Evolutionary conservation across 2,329 filamentous ascomycete species (phyloP).

Genomic region (Ophiocordyceps camponoti-saundersi): DNA sequence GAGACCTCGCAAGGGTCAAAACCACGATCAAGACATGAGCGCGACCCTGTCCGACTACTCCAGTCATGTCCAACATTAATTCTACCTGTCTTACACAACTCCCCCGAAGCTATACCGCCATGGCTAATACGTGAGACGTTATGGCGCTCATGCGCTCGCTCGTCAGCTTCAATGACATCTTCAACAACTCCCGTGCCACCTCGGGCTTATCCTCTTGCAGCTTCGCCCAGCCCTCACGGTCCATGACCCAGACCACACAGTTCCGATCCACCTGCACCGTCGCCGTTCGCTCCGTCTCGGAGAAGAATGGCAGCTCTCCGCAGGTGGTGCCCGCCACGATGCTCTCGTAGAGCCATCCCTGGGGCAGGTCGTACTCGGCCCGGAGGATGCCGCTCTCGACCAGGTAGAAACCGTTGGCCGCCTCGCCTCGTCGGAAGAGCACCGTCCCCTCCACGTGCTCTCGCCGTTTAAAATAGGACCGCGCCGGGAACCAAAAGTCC

Average conservation of each 20-base stretch:
- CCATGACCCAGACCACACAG: constrained; percentile 70
- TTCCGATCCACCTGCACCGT: constrained; percentile 72
- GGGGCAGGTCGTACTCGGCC: constrained; percentile 79
- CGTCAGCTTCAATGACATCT: constrained; percentile 80
- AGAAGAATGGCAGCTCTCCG: constrained; percentile 92
- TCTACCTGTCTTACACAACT: background rate
- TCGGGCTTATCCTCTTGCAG: constrained; percentile 59
- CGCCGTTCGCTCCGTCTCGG: constrained; percentile 71
- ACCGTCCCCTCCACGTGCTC: constrained; percentile 53
- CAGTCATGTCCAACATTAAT: background rate
- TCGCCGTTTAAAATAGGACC: constrained; percentile 55
- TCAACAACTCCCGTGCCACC: constrained; percentile 68
- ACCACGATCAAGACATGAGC: too few species aligned
- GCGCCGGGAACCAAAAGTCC: constrained; percentile 83
- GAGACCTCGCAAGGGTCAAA: background rate
- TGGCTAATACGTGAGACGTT: constrained; percentile 36
- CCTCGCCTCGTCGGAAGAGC: constrained; percentile 63
- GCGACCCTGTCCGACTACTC: background rate
- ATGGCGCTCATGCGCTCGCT: constrained; percentile 75
- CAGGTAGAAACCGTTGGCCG: constrained; percentile 73
- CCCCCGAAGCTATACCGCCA: constrained; percentile 21
- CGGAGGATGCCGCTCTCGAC: constrained; percentile 78
- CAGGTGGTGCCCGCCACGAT: constrained; percentile 92
- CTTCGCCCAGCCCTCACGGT: constrained; percentile 50
- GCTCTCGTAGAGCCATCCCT: constrained; percentile 76